Percentiles rank a stretch among this genome's conserved stretches.
phyloP scores from a whole-genome alignment of 768 basidiomycete genomes.

The Mycena crocata region DNA sequence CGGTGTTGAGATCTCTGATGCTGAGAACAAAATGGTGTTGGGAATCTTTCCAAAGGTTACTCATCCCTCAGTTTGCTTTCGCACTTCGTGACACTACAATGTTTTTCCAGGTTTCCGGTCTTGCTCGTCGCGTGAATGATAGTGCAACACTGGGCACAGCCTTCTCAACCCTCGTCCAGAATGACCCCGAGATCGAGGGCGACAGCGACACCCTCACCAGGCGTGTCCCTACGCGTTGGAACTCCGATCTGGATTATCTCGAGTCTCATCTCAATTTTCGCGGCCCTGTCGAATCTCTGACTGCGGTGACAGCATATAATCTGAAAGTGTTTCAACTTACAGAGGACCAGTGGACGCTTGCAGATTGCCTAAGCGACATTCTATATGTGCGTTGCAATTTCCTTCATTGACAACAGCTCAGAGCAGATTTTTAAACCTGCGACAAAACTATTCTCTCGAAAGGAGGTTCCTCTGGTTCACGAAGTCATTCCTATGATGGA shows the following conservation, averaged over 20 bases:
- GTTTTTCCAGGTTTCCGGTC: not conserved
- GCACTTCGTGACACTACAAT: not conserved
- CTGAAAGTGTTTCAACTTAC: conserved; percentile 38
- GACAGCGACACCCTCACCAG: no score
- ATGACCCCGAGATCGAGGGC: no score
- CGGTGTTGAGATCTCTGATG: not conserved
- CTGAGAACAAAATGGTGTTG: not conserved
- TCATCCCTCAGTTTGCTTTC: not conserved
- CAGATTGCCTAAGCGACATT: conserved; percentile 38
- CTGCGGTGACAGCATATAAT: conserved; percentile 17
- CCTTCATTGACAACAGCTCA: not conserved
- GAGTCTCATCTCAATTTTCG: conserved; percentile 40
- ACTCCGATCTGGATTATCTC: conserved; percentile 44
- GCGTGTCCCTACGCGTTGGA: conserved; percentile 47
- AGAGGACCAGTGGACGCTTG: conserved; percentile 39
- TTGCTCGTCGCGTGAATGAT: not conserved
- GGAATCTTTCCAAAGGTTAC: not conserved
- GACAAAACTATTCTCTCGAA: conserved; percentile 40
- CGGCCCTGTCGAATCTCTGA: conserved; percentile 37
- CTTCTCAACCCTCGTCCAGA: no score
- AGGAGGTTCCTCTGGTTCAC: conserved; percentile 32
- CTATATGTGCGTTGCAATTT: conserved; percentile 33
- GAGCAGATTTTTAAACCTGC: conserved; percentile 39
- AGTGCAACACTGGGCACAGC: no score
- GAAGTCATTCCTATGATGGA: conserved; percentile 37